These are phyloP conservation scores for Aspergillus incahuasiensis DNA, from an alignment of 495 filamentous ascomycete species.

Conservation along the genomic window DNA sequence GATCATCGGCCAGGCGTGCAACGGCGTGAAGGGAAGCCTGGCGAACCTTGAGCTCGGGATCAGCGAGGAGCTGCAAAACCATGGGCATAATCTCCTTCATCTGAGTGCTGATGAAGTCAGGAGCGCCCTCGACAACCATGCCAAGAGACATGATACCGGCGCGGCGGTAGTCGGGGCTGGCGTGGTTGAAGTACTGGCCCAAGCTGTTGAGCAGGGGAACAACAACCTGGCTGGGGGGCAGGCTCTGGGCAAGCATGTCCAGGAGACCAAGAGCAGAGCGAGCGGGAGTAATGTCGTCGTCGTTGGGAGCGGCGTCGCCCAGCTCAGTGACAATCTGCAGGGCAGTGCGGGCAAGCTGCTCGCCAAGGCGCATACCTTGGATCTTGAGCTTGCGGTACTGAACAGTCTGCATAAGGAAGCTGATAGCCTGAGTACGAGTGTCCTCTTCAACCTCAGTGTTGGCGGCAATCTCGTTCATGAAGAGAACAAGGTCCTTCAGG, in stretches of 20 bases:
- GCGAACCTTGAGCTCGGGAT: constrained; percentile 74
- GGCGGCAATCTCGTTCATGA: constrained; percentile 85
- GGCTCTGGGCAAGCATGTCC: constrained; percentile 77
- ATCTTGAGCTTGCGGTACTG: constrained; percentile 94
- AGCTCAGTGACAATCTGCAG: constrained; percentile 87
- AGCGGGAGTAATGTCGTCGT: constrained; percentile 87
- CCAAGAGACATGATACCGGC: constrained; percentile 89
- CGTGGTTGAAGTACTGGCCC: constrained; percentile 68
- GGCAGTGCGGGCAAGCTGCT: constrained; percentile 78
- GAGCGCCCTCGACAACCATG: constrained; percentile 93
- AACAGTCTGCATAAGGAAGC: constrained; percentile 88
- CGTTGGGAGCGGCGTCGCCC: constrained; percentile 60
- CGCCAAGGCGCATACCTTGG: constrained; percentile 75
- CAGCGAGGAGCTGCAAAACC: constrained; percentile 78
- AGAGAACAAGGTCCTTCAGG: constrained; percentile 84
- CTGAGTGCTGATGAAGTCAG: constrained; percentile 91
- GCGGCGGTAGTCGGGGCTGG: constrained; percentile 71
- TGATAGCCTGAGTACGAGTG: constrained; percentile 79
- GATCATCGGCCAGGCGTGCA: constrained; percentile 84
- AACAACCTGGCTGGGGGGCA: constrained; percentile 91
- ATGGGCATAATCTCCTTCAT: constrained; percentile 79
- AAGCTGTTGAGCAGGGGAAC: constrained; percentile 85
- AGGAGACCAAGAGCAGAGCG: constrained; percentile 82
- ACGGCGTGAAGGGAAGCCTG: constrained; percentile 82
- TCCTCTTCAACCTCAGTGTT: constrained; percentile 76